Base-by-base conservation (phyloP, 345 rosid genomes). In the Streptanthus diversifolius region DNA sequence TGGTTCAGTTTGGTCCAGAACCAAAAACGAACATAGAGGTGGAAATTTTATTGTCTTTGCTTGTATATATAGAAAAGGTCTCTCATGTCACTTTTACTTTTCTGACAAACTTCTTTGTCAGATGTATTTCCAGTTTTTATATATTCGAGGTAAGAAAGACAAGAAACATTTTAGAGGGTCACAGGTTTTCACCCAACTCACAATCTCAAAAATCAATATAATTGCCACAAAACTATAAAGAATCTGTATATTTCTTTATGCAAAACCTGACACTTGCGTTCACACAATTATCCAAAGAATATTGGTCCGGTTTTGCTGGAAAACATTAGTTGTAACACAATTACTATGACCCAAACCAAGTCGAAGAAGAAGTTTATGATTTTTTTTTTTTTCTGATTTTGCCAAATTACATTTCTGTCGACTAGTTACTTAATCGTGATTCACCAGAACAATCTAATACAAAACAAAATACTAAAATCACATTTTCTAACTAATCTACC, bases 41-140 rank as follows among this genome's bases (percentile, higher is more conserved):
- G 15, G 44, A 57, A 61, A 59, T 25, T 59, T 58, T 15, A 55
- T 64, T 13, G 62, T 49, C 47, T 68, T 74, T 74, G 78, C 68
- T 74, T 67, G 68, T 39, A 68, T n/a, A 36, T 40, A 45, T 59
- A 67, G 74, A 44, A 61, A 68, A 75, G 64, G 48, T 75, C 74
- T 68, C 32, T 21, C 48, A 12, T 32, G 45, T 53, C 65, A 41
- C 74, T 68, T 75, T 75, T 52, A 68, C 65, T 75, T 74, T 75
- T 65, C 48, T n/a, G n/a, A n/a, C n/a, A n/a, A n/a, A n/a, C 17
- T 71, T 41, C 35, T 66, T 59, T 75, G 41, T 53, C 74, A 62
- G 49, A 43, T 6, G 18, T 43, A 21, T 68, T 33, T 43, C 37
- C 37, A 12, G 21, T 7, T 59, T 58, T 49, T 48, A 5, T 43